phyloP scores from a whole-genome alignment of 2,329 filamentous ascomycete species.

The Alternaria angustiovoidea region DNA sequence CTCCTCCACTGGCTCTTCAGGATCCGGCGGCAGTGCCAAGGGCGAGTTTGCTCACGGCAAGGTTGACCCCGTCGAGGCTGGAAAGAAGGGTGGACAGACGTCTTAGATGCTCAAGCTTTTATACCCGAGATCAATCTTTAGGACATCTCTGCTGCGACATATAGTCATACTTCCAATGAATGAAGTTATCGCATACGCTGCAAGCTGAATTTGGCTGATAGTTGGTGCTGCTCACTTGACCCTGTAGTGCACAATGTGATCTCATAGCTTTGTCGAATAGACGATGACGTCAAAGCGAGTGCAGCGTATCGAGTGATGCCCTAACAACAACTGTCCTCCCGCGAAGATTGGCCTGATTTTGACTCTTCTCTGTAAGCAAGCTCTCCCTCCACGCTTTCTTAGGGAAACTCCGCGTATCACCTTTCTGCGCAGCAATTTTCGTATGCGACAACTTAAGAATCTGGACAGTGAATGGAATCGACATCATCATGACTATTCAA shows the following conservation, averaged over 20 bases:
- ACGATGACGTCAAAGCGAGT: too few species aligned
- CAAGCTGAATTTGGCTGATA: background rate
- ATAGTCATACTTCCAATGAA: background rate
- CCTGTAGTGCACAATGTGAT: background rate
- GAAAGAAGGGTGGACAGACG: slow-evolving; percentile 20
- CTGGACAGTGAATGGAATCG: too few species aligned
- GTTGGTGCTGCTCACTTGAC: fast-evolving
- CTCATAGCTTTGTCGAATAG: fast-evolving
- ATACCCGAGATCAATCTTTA: background rate
- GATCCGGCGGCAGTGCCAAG: slow-evolving; percentile 15
- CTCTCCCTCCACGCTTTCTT: too few species aligned
- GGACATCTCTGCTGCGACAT: background rate
- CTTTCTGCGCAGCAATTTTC: too few species aligned
- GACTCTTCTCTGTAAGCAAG: too few species aligned
- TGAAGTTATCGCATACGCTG: background rate
- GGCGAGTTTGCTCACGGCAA: slow-evolving; percentile 1
- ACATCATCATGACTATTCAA: too few species aligned
- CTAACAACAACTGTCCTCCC: too few species aligned
- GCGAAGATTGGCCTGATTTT: too few species aligned
- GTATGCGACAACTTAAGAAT: too few species aligned
- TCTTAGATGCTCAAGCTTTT: slow-evolving; percentile 6
- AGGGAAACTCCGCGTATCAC: too few species aligned
- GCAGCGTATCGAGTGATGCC: too few species aligned
- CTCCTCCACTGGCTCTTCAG: slow-evolving; percentile 6
- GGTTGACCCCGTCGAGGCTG: slow-evolving; percentile 20